These are phyloP conservation scores for Cardamine occulta DNA, from an alignment of 345 rosid species.

Conservation along the genomic window DNA sequence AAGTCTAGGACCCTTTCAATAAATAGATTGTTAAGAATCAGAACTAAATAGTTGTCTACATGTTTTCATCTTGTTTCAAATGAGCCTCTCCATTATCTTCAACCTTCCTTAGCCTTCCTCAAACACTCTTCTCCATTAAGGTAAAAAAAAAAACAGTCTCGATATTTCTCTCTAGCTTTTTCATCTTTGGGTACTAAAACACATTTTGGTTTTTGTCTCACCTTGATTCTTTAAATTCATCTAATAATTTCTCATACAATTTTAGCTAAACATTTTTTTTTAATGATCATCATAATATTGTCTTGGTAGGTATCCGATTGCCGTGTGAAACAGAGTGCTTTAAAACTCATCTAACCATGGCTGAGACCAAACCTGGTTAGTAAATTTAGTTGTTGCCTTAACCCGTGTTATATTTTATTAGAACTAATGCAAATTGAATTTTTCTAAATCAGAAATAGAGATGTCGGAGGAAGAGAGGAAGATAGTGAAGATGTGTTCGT, in stretches of 20 bases:
- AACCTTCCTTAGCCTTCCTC: constrained; percentile 29
- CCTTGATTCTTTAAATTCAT: constrained; percentile 26
- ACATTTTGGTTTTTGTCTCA: constrained; percentile 5
- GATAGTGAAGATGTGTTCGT: constrained; percentile 66
- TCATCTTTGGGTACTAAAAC: constrained; percentile 19
- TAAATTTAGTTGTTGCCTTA: background rate
- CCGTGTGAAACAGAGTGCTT: constrained; percentile 44
- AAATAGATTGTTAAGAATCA: constrained; percentile 38
- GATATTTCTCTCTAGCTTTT: constrained; percentile 7
- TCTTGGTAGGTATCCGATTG: constrained; percentile 35
- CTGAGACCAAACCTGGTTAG: constrained; percentile 48
- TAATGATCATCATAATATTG: constrained; percentile 7
- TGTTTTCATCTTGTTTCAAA: constrained; percentile 36
- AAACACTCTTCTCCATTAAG: constrained; percentile 42
- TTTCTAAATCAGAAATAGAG: constrained; percentile 46
- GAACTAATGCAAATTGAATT: background rate
- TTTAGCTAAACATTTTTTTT: background rate
- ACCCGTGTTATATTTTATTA: background rate
- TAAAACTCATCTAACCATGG: constrained; percentile 38
- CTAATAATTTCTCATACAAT: background rate
- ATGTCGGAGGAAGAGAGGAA: constrained; percentile 73
- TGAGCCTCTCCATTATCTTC: constrained; percentile 46
- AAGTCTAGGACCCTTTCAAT: constrained; percentile 30
- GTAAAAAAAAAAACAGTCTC: constrained; percentile 24
- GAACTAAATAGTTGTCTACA: constrained; percentile 39